Conservation (phyloP, 306 rosid species). For the Rosa chinensis region DNA sequence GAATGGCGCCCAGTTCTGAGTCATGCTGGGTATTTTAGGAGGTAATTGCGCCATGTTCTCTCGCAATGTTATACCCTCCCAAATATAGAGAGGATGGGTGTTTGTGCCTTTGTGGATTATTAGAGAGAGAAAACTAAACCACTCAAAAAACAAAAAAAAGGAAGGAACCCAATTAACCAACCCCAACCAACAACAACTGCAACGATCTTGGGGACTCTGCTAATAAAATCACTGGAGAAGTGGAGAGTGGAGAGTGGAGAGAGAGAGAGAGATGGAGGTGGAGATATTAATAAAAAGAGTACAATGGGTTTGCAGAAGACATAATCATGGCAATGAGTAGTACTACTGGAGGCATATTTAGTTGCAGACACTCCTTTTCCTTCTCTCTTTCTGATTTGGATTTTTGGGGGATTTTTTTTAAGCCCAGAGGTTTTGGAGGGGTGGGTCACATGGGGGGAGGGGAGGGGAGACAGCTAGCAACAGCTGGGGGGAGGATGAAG, state of each 20-base stretch:
- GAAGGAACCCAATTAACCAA: background rate
- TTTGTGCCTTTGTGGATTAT: background rate
- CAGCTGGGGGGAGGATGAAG: slow-evolving; percentile 59
- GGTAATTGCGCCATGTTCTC: slow-evolving; percentile 82
- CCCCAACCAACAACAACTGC: background rate
- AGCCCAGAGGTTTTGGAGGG: slow-evolving; percentile 43
- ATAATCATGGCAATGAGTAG: slow-evolving; percentile 1
- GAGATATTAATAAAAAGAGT: background rate
- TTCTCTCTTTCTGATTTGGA: background rate
- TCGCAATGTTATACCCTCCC: background rate
- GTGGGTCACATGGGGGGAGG: slow-evolving; percentile 80
- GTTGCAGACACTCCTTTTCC: background rate
- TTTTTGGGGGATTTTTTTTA: slow-evolving; percentile 19
- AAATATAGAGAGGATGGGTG: background rate
- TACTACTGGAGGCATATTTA: background rate
- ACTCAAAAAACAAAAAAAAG: background rate
- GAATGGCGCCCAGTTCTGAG: slow-evolving; percentile 73
- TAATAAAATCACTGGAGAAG: background rate
- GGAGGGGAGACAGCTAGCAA: slow-evolving; percentile 89
- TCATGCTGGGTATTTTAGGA: slow-evolving; percentile 79
- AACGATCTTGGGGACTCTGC: background rate
- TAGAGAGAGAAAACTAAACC: slow-evolving; percentile 10
- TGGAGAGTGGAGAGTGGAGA: background rate
- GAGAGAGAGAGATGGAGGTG: background rate
- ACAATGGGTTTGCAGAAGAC: background rate